Base-by-base conservation (phyloP, 176 grass and related monocot genomes). In the Triticum timopheevii region DNA sequence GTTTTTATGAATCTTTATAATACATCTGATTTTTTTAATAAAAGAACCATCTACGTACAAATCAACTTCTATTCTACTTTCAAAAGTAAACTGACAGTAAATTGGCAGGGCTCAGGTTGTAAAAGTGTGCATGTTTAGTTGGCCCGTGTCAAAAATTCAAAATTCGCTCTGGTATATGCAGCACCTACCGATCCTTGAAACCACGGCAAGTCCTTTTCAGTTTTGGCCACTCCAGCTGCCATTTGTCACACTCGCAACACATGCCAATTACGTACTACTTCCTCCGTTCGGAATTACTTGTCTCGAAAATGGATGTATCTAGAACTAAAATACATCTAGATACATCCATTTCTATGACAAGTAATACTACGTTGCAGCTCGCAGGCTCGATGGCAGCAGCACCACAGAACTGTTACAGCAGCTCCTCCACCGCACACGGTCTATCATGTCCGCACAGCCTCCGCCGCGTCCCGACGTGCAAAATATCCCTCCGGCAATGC, bases 401-500 rank as follows among this genome's bases (percentile, higher is more conserved):
- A 82, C 87, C 76, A 89, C 69, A 81, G 19, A 89, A 85, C 17
- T 81, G 27, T 68, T 64, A 39, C 65, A 1, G 54, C 30, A 23
- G 24, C 58, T 42, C 59, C 87, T 85, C 87, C 82, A 80, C 87
- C 82, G 66, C 87, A 80, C 82, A 89, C 59, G 20, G 52, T 75
- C 59, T 86, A 90, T 90, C 88, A 62, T n/a, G 33, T 65, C 44
- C 22, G 52, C 65, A 65, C 63, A 34, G 72, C 20, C 58, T 71
- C 64, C 39, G 35, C 64, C 63, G 73, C 49, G 49, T 88, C 73
- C 80, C 61, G 34, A 76, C 45, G 63, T 27, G n/a, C 34, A 49
- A 79, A 89, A 84, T 74, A 84, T 84, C 87, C 76, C 28, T 66
- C 42, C 64, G 63, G 50, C 71, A 2, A 64, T 54, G 68, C 68